Conservation (phyloP, 371 early-diverging fungal species). For the Mucor mucedo region DNA sequence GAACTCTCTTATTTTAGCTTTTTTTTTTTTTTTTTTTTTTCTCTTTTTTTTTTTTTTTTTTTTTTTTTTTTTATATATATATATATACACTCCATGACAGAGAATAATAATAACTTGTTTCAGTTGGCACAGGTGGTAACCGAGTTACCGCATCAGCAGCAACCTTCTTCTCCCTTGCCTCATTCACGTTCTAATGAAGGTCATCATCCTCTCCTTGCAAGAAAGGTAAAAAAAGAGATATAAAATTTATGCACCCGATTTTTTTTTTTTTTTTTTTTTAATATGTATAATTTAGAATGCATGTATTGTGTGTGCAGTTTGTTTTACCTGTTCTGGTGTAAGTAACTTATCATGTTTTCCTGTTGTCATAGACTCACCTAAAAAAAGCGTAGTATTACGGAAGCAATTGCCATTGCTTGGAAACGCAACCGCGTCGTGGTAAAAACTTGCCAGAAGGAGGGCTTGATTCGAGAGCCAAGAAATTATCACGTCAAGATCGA, state of each 20-base stretch:
- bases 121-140: constrained; percentile 53
- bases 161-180: constrained; percentile 19
- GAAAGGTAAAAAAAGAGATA: constrained; percentile 8
- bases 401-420: constrained; percentile 47
- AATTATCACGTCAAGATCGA: constrained; percentile 42
- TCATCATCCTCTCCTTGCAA: constrained; percentile 17
- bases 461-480: constrained; percentile 56
- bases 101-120: constrained; percentile 43
- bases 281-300: constrained; percentile 44
- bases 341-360: neutral
- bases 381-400: constrained; percentile 41
- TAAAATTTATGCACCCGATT: neutral
- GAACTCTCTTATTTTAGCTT: neutral
- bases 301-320: constrained; percentile 54
- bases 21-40: neutral
- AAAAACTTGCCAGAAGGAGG: constrained; percentile 54
- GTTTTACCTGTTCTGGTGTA: constrained; percentile 58
- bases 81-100: neutral
- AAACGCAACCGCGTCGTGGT: constrained; percentile 55
- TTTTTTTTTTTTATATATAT: constrained; percentile 5
- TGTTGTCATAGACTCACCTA: too few species aligned
- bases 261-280: neutral
- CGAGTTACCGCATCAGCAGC: constrained; percentile 31
- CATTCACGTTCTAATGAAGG: constrained; percentile 16
- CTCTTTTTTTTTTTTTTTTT: constrained; percentile 3